Evolutionary conservation across 768 basidiomycete species (phyloP), one percentile per base, ranked within the genome.

Genomic region (Suillus alpinus): DNA sequence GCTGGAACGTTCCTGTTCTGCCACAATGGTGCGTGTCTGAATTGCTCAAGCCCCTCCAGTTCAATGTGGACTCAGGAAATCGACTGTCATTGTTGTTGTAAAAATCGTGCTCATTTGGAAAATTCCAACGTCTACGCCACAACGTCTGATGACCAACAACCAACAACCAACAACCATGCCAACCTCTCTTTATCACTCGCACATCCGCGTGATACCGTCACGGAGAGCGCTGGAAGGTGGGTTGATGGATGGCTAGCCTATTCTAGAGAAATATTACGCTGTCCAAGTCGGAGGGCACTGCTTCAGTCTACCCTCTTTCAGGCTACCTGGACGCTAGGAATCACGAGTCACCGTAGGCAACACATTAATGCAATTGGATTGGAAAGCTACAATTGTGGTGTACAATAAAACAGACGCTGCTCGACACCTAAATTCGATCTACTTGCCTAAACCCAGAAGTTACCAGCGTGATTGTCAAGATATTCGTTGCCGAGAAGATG

Each of bases 401-500:
- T 55, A 55, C 26, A 55, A 39, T 55, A 39, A 26, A 39, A 32
- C 53, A 55, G 53, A 29, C 23, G 23, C 23, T 4, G 26, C 10
- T 13, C 23, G 44, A 46, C 10, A 26, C 44, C 36, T 26, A 23
- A 53, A 18, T 18, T 12, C 53, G n/a, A n/a, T n/a, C n/a, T n/a
- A n/a, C n/a, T n/a, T n/a, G n/a, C n/a, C n/a, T 26, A 3, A 39
- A 55, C 23, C 49, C 29, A 50, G 49, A 50, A 50, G 29, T 16
- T 37, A 36, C 23, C 9, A 36, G 18, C 52, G 20, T 16, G 23
- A 26, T 26, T 39, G 16, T 55, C 37, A 55, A n/a, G 37, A 55
- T 55, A 37, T 39, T 39, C 53, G 37, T 39, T 55, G 6, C 37
- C 23, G 23, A 39, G 53, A 55, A 29, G 53, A 47, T 10, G 84